Percentiles rank a stretch among this genome's conserved stretches.
Evolutionary conservation across 2,329 filamentous ascomycete species (phyloP).

Genomic region (Alternaria gaisen): DNA sequence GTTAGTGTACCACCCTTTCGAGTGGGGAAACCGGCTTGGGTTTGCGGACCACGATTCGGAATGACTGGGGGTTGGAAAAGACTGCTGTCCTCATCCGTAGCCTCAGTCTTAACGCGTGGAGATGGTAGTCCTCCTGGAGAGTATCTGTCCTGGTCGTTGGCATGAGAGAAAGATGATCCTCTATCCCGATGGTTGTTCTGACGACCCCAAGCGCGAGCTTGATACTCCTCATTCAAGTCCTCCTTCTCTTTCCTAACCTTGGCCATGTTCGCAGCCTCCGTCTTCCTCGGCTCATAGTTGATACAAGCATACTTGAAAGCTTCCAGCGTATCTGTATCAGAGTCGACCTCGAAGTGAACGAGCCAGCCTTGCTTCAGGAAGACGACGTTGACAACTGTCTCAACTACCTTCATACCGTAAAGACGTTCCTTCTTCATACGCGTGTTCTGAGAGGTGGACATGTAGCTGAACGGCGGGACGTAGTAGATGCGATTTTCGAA

Average conservation of each 20-base stretch:
- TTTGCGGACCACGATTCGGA: background rate
- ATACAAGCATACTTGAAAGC: background rate
- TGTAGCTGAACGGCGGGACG: background rate
- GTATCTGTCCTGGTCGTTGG: background rate
- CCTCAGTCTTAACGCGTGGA: background rate
- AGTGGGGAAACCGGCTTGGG: background rate
- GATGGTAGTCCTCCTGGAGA: background rate
- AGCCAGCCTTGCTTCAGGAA: background rate
- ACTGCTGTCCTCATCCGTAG: background rate
- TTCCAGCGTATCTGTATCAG: background rate
- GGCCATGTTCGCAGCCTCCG: background rate
- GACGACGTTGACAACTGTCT: background rate
- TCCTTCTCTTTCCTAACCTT: background rate
- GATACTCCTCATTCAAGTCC: background rate
- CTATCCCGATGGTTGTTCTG: background rate
- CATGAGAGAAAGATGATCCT: background rate
- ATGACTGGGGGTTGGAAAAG: background rate
- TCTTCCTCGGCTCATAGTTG: background rate
- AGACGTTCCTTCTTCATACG: background rate
- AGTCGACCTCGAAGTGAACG: background rate
- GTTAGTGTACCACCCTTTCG: background rate
- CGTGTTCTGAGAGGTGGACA: background rate
- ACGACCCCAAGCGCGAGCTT: background rate
- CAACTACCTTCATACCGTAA: background rate
- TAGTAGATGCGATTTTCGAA: background rate